A percentile compares a stretch with the other conserved stretches of the same genome.
Conservation (phyloP, 768 basidiomycete genomes). For the Tylopilus balloui region DNA sequence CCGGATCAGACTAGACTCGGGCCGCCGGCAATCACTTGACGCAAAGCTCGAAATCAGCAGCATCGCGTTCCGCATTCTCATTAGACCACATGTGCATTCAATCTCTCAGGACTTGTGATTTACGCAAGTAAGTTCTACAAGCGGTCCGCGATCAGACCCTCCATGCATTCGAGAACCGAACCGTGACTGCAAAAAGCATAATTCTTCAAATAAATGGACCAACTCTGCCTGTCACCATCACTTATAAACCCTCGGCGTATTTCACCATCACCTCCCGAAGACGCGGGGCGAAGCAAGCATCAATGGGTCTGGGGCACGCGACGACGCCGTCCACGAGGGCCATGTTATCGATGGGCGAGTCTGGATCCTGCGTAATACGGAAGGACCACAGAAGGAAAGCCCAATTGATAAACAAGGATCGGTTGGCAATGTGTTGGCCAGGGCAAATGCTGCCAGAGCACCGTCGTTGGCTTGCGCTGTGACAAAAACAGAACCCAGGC, state of each 20-base stretch:
- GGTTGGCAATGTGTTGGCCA: slow-evolving; percentile 55
- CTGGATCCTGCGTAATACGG: slow-evolving; percentile 46
- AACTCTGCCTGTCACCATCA: too few species aligned
- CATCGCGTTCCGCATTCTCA: too few species aligned
- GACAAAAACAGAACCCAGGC: not conserved
- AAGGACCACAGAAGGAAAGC: slow-evolving; percentile 66
- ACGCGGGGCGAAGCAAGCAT: slow-evolving; percentile 51
- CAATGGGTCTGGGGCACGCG: slow-evolving; percentile 60
- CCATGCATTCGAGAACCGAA: too few species aligned
- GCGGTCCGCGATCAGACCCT: too few species aligned
- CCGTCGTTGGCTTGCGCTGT: not conserved
- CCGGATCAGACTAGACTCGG: too few species aligned
- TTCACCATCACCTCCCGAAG: slow-evolving; percentile 26
- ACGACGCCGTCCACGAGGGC: slow-evolving; percentile 64
- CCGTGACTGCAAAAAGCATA: too few species aligned
- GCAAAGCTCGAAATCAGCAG: too few species aligned
- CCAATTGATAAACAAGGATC: slow-evolving; percentile 63
- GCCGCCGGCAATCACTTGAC: too few species aligned
- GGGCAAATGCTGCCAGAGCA: slow-evolving; percentile 51
- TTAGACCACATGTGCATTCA: too few species aligned
- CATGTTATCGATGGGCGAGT: slow-evolving; percentile 52
- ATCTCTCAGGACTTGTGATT: too few species aligned
- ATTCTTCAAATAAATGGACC: not conserved
- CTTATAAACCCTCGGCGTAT: slow-evolving; percentile 20
- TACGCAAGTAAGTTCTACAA: too few species aligned